These are phyloP conservation scores for Blastobotrys peoriensis DNA, from an alignment of 805 yeast genomes.

Conservation along the genomic window DNA sequence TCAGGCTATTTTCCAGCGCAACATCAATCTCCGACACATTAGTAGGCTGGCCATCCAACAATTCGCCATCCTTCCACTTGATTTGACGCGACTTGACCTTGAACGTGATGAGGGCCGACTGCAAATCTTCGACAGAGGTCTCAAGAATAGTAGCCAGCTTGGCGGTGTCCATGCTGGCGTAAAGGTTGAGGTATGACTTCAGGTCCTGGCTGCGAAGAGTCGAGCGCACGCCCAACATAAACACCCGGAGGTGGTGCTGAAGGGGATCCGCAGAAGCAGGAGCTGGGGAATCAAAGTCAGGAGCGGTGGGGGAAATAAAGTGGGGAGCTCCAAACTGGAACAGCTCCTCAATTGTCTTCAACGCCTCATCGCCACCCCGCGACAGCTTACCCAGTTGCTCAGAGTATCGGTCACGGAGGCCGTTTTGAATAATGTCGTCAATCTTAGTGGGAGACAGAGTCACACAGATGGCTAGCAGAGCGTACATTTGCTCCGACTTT, in stretches of 20 bases:
- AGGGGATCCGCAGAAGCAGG: slow-evolving; percentile 34
- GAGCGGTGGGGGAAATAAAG: slow-evolving; percentile 39
- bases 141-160: slow-evolving; percentile 39
- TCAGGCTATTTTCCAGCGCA: slow-evolving; percentile 35
- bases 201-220: slow-evolving; percentile 36
- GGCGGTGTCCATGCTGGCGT: slow-evolving; percentile 40
- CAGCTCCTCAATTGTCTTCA: slow-evolving; percentile 40
- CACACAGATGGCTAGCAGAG: slow-evolving; percentile 41
- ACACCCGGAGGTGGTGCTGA: slow-evolving; percentile 38
- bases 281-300: slow-evolving; percentile 30
- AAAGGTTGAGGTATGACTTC: slow-evolving; percentile 41
- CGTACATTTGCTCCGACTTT: slow-evolving; percentile 47
- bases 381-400: slow-evolving; percentile 39
- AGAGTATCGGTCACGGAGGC: slow-evolving; percentile 42
- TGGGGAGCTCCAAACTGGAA: slow-evolving; percentile 44
- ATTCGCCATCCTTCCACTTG: slow-evolving; percentile 38
- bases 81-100: slow-evolving; percentile 42
- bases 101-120: slow-evolving; percentile 37
- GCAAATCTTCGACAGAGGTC: slow-evolving; percentile 28
- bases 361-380: slow-evolving; percentile 39
- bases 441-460: slow-evolving; percentile 43
- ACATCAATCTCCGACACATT: slow-evolving; percentile 42
- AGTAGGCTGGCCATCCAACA: slow-evolving; percentile 37
- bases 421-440: slow-evolving; percentile 39
- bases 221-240: slow-evolving; percentile 37